Conservation (phyloP, 2,329 filamentous ascomycete genomes). For the Cladosporium sp. region DNA sequence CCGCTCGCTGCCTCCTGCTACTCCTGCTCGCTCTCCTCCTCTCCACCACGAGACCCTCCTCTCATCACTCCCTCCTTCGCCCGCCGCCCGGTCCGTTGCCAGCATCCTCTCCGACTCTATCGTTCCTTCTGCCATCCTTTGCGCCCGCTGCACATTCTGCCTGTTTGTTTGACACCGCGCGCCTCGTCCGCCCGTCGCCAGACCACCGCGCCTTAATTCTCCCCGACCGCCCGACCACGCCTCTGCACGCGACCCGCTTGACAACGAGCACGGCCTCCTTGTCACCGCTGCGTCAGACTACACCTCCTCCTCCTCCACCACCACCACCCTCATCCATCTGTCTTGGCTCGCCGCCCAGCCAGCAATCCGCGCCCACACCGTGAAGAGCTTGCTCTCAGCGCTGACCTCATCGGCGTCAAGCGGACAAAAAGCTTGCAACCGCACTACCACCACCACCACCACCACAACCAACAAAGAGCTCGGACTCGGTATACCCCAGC, state of each 20-base stretch:
- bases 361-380: neutral
- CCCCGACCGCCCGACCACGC: neutral
- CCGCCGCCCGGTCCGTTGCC: neutral
- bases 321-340: neutral
- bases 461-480: slow-evolving; percentile 6
- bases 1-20: neutral
- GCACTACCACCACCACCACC: neutral
- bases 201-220: slow-evolving; percentile 7
- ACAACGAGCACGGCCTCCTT: slow-evolving; percentile 9
- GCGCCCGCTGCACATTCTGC: neutral
- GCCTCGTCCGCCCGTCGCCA: neutral
- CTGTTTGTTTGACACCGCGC: neutral
- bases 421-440: neutral
- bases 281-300: neutral
- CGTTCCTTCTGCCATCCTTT: neutral
- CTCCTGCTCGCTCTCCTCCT: neutral
- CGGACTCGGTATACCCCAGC: slow-evolving; percentile 5
- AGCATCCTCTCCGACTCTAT: neutral
- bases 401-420: neutral
- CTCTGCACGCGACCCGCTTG: neutral
- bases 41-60: neutral
- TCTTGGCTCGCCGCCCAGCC: neutral
- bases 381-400: slow-evolving; percentile 9
- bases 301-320: neutral
- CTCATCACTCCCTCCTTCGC: neutral